Evolutionary conservation across 2,329 filamentous ascomycete species (phyloP).

Genomic region (Curvularia spicifera): DNA sequence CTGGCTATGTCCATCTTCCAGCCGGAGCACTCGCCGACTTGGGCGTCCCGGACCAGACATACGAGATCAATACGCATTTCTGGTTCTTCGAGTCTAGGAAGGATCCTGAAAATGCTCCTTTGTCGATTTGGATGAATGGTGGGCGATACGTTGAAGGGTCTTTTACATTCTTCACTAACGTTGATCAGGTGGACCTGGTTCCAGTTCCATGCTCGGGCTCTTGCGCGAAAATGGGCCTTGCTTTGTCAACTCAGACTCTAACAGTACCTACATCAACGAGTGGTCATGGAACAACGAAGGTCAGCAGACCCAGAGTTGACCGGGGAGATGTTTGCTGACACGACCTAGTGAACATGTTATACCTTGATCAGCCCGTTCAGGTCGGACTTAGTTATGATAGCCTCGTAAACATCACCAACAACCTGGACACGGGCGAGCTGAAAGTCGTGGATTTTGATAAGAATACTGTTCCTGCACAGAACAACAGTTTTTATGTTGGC

Average conservation of each 20-base stretch:
- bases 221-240: conserved; percentile 61
- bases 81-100: conserved; percentile 69
- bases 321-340: not conserved
- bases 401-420: conserved; percentile 42
- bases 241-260: conserved; percentile 59
- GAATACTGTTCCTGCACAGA: conserved; percentile 52
- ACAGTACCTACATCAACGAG: conserved; percentile 59
- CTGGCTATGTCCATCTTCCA: conserved; percentile 65
- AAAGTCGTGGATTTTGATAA: conserved; percentile 41
- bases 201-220: conserved; percentile 49
- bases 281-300: conserved; percentile 67
- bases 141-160: not conserved
- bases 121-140: conserved; percentile 66
- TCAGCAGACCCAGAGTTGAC: not conserved
- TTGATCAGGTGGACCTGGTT: conserved; percentile 59
- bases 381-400: conserved; percentile 59
- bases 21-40: conserved; percentile 51
- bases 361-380: conserved; percentile 68
- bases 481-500: conserved; percentile 60
- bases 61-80: conserved; percentile 65
- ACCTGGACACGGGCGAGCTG: conserved; percentile 32
- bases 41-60: conserved; percentile 47
- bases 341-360: conserved; percentile 57
- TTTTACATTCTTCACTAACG: not conserved
- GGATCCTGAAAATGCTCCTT: conserved; percentile 61